These are phyloP conservation scores for Pterula multifida DNA, from an alignment of 1,284 basidiomycete species.

Conservation along the genomic window DNA sequence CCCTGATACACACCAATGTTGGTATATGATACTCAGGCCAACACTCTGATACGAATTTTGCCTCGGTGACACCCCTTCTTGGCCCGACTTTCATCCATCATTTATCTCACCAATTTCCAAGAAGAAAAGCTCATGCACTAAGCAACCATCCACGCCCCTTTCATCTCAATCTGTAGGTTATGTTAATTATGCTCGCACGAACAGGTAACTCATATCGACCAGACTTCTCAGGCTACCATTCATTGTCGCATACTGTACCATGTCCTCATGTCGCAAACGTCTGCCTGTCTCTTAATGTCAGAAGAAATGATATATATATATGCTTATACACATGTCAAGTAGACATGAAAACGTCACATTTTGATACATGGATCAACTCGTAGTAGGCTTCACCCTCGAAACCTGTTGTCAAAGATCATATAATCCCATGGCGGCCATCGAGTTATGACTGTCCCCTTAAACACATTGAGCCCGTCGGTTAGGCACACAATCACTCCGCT, in stretches of 20 bases:
- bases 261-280: background rate
- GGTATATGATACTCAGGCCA: too few species aligned
- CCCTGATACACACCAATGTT: too few species aligned
- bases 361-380: conserved; percentile 19
- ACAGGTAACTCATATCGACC: background rate
- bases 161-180: background rate
- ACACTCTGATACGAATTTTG: too few species aligned
- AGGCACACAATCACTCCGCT: conserved; percentile 15
- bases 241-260: background rate
- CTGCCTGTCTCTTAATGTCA: background rate
- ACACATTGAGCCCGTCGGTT: conserved; percentile 7
- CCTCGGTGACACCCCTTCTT: too few species aligned
- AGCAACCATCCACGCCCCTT: too few species aligned
- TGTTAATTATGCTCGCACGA: background rate
- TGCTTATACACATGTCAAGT: too few species aligned
- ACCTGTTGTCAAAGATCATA: conserved; percentile 14
- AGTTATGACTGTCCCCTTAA: conserved; percentile 11
- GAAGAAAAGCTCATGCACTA: background rate
- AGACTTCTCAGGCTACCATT: background rate
- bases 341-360: conserved; percentile 13
- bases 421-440: conserved; percentile 15
- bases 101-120: background rate
- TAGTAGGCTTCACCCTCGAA: conserved; percentile 17
- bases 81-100: background rate
- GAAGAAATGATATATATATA: too few species aligned